Percentiles rank a stretch among this genome's conserved stretches.
Evolutionary conservation across 768 basidiomycete genomes (phyloP).

Genomic region (Tephrocybe sp.): DNA sequence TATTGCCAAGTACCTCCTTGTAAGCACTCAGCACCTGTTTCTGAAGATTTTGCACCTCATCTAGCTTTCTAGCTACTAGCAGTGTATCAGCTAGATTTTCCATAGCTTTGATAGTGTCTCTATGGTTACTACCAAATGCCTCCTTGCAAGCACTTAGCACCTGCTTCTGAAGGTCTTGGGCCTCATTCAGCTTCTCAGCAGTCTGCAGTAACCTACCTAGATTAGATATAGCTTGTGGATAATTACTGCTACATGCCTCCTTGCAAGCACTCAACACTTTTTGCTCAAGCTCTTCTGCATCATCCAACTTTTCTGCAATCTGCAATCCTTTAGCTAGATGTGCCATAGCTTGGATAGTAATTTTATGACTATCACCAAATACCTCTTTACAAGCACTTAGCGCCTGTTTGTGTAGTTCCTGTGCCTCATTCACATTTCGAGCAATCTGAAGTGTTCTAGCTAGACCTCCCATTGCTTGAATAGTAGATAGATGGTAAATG

Average conservation of each 20-base stretch:
- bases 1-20: background rate
- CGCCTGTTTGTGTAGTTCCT: background rate
- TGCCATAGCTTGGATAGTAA: too few relatives aligned
- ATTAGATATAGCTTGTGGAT: background rate
- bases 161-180: background rate
- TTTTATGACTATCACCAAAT: too few relatives aligned
- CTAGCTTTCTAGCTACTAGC: too few relatives aligned
- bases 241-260: background rate
- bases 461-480: background rate
- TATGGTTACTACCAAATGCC: background rate
- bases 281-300: too few relatives aligned
- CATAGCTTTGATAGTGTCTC: background rate
- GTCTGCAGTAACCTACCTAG: too few relatives aligned
- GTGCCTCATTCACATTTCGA: background rate
- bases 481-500: too few relatives aligned
- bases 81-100: background rate
- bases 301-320: too few relatives aligned
- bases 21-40: background rate
- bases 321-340: too few relatives aligned
- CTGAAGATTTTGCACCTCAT: background rate
- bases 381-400: background rate
- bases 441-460: background rate
- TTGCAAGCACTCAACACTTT: background rate
- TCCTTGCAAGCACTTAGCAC: background rate
- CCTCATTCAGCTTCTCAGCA: too few relatives aligned